phyloP scores from a whole-genome alignment of 345 rosid genomes.

The Hibiscus mutabilis region DNA sequence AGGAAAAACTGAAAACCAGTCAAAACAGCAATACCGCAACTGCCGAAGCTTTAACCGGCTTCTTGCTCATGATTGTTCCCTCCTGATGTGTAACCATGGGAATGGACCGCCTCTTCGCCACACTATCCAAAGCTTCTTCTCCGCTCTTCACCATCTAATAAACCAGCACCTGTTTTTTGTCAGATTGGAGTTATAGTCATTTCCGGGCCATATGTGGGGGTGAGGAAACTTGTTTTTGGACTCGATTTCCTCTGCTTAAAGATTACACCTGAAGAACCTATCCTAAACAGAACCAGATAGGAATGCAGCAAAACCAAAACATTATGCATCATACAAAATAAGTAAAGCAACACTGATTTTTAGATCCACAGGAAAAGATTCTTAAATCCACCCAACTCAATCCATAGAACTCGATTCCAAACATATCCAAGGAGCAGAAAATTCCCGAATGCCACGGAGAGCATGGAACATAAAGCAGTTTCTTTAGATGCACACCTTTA shows the following conservation, averaged over 20 bases:
- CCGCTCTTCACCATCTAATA: constrained; percentile 6
- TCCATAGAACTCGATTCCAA: background rate
- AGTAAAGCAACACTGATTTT: background rate
- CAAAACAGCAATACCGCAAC: constrained; percentile 26
- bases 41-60: constrained; percentile 24
- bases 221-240: background rate
- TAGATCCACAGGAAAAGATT: background rate
- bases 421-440: background rate
- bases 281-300: background rate
- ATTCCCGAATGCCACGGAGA: background rate
- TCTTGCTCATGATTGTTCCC: constrained; percentile 10
- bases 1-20: background rate
- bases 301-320: background rate
- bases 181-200: background rate
- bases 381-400: background rate
- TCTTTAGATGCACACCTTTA: background rate
- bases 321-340: background rate
- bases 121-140: background rate
- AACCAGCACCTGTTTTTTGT: constrained; percentile 1
- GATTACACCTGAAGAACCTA: background rate
- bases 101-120: background rate
- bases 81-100: constrained; percentile 31
- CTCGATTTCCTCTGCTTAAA: background rate
- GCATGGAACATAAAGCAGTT: background rate
- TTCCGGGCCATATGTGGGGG: background rate